These are phyloP conservation scores for Calonectria multiphialidica DNA, from an alignment of 2,329 filamentous ascomycete species.

Conservation along the genomic window DNA sequence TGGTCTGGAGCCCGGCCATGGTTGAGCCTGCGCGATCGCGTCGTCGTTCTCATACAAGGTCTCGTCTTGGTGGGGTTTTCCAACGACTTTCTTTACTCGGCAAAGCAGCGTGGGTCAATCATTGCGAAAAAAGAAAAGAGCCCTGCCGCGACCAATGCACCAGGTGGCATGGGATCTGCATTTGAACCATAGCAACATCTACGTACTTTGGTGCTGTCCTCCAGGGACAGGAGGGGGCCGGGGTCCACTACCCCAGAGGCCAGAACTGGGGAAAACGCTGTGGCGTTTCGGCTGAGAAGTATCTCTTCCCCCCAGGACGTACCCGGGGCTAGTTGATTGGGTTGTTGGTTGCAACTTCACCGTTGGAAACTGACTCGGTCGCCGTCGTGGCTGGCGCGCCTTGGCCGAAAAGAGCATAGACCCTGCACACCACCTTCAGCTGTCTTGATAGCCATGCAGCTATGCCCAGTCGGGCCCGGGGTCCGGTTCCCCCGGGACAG, in stretches of 20 bases:
- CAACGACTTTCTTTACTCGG: background rate
- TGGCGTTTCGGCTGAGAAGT: background rate
- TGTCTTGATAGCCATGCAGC: background rate
- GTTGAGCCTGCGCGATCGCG: background rate
- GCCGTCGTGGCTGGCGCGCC: background rate
- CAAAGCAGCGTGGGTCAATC: background rate
- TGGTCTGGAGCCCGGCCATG: conserved; percentile 38
- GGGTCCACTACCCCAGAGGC: background rate
- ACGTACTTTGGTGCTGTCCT: background rate
- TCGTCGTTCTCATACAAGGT: background rate
- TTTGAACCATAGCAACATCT: background rate
- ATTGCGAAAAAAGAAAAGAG: conserved; percentile 7
- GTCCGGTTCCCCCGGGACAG: background rate
- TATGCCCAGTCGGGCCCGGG: background rate
- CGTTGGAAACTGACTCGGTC: background rate
- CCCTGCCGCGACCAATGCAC: background rate
- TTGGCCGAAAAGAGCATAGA: background rate
- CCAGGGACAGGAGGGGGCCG: background rate
- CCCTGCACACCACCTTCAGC: background rate
- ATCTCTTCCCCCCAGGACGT: background rate
- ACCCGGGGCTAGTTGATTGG: background rate
- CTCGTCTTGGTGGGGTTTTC: background rate
- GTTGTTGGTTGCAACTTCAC: background rate
- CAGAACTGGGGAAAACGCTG: background rate
- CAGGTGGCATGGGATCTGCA: background rate